Evolutionary conservation across 305 asterid genomes (phyloP).

Genomic region (Solanum hybrid): DNA sequence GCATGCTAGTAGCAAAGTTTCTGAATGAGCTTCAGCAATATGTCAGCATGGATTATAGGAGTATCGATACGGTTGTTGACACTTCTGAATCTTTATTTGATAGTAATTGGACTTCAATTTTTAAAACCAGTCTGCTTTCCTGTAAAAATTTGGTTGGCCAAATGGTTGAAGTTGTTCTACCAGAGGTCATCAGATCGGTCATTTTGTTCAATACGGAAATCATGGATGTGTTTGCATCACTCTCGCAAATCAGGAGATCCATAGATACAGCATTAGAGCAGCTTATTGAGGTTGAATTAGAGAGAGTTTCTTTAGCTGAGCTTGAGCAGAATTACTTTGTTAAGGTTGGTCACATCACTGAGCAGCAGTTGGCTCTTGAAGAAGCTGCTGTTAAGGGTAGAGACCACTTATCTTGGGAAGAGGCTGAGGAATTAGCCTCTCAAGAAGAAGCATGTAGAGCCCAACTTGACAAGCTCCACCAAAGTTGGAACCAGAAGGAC

Average conservation of each 20-base stretch:
- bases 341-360: slow-evolving; percentile 82
- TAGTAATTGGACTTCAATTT: slow-evolving; percentile 60
- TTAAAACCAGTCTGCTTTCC: slow-evolving; percentile 47
- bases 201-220: slow-evolving; percentile 66
- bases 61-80: slow-evolving; percentile 28
- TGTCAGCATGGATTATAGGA: slow-evolving; percentile 34
- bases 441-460: slow-evolving; percentile 98
- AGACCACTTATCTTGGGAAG: slow-evolving; percentile 98
- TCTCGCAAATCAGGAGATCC: slow-evolving; percentile 81
- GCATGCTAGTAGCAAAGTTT: slow-evolving; percentile 66
- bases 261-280: slow-evolving; percentile 85
- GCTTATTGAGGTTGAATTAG: slow-evolving; percentile 84
- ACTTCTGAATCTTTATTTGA: slow-evolving; percentile 20
- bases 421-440: slow-evolving; percentile 98
- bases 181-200: slow-evolving; percentile 59
- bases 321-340: slow-evolving; percentile 90
- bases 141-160: slow-evolving; percentile 53
- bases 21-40: slow-evolving; percentile 48
- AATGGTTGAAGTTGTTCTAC: slow-evolving; percentile 64
- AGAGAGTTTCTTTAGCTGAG: slow-evolving; percentile 68
- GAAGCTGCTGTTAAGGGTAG: slow-evolving; percentile 93
- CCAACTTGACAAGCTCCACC: slow-evolving; percentile 88
- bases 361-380: slow-evolving; percentile 90
- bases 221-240: slow-evolving; percentile 83
- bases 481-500: slow-evolving; percentile 92